Evolutionary conservation across 306 rosid species (phyloP), one percentile per base, ranked within the genome.

Genomic region (Datisca glomerata): DNA sequence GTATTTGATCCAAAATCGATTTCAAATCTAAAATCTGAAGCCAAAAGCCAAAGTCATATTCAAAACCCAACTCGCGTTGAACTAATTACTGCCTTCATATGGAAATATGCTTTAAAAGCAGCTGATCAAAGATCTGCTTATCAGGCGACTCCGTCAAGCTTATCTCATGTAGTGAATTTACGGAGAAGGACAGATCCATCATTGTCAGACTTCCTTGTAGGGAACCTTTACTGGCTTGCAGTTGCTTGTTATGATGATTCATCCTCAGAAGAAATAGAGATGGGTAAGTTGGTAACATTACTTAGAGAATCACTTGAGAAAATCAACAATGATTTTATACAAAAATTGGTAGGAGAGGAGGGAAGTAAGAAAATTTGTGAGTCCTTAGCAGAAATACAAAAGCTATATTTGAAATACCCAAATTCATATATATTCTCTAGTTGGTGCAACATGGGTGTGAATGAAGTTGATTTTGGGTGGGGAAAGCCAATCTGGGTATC

Each of bases 391-490:
- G 18, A 20, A 22, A 7, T 14, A 5, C 17, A 8, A 12, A 17
- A 9, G 16, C 21, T 12, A 6, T 13, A 52, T 3, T 7, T 9
- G 1, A 40, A 16, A 25, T 17, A 14, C 9, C n/a, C 4, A 0
- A 31, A 3, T 7, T 20, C 44, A 0, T 55, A 1, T 16, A 1
- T 8, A 18, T 55, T 13, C 2, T 36, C 33, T 2, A 57, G 55
- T 8, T 46, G 42, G 46, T 15, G 46, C 8, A 18, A 23, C 21
- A 45, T 57, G 51, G 47, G 47, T 18, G 8, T 45, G 2, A 36
- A 57, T n/a, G 55, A 38, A 13, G 43, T 35, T n/a, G 57, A 52
- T 39, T 52, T 52, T 40, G 57, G 57, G 13, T 52, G 47, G 57
- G 57, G 47, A 2, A 39, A 19, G 23, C 56, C 56, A 0, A 4